Base-by-base conservation (phyloP, 75 land plant species). In the Picea sitchensis region DNA sequence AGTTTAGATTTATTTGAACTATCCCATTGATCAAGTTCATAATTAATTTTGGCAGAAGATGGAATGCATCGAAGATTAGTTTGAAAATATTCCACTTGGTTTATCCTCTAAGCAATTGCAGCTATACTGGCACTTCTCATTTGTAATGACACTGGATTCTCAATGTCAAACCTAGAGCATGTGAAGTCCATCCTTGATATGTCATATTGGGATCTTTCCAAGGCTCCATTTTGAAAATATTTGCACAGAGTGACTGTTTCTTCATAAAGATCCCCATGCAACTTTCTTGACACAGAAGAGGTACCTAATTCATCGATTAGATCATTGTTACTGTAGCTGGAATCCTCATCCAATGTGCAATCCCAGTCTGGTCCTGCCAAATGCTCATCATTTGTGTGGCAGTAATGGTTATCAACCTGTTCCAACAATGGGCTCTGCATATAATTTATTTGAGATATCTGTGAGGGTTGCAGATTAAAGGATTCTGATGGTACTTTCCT, bases 1-100 rank as follows among this genome's bases (percentile, higher is more conserved):
- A 71, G 21, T 47, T 9, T 44, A n/a, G 51, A 41, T n/a, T 71
- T 20, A 20, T 69, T 71, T 71, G 74, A 71, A n/a, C 51, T 44
- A 44, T 71, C 6, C 74, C 47, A 71, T n/a, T 20, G 74, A 38
- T 71, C 74, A 44, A 71, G 51, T 44, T 41, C 41, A 44, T 41
- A 20, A 71, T 44, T 18, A 71, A 71, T 9, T 6, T 71, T 44
- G 74, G 54, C n/a, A 71, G 74, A 41, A 41, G 74, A 71, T 44
- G 74, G 13, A 71, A 44, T 9, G 20, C 44, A 21, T 71, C n/a
- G 74, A 9, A 20, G 12, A 71, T 71, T 71, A 38, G 17, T 44
- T 47, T 71, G 74, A 41, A 71, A 44, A 12, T 20, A 23, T 12
- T 71, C 23, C 74, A 44, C 15, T 71, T 71, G 56, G 21, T 44